Evolutionary conservation across 352 stramenopile genomes (phyloP).

Genomic region (Globisporangium alternatum): DNA sequence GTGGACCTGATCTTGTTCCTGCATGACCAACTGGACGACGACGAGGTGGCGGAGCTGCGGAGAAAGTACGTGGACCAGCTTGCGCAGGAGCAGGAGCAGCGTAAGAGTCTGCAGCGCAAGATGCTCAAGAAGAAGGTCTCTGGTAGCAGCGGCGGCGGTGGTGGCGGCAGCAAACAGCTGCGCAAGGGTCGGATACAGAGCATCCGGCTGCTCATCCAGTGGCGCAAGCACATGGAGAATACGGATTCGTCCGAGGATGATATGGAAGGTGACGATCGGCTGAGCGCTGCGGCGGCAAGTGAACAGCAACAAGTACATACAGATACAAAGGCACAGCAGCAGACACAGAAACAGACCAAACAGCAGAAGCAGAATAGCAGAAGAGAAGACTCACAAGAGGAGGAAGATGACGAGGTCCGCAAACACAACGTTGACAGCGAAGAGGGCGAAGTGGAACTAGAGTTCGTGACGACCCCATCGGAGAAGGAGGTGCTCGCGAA

Average conservation of each 20-base stretch:
- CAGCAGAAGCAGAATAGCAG: slow-evolving; percentile 14
- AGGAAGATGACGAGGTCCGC: slow-evolving; percentile 8
- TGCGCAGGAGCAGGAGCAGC: slow-evolving; percentile 53
- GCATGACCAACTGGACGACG: slow-evolving; percentile 59
- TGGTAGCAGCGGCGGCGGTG: slow-evolving; percentile 20
- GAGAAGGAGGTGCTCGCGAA: slow-evolving; percentile 70
- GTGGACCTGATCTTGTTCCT: slow-evolving; percentile 72
- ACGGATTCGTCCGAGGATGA: slow-evolving; percentile 16
- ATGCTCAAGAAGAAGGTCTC: slow-evolving; percentile 34
- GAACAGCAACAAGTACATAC: background rate
- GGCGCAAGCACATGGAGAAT: slow-evolving; percentile 40
- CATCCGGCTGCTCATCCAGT: slow-evolving; percentile 75
- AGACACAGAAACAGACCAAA: slow-evolving; percentile 20
- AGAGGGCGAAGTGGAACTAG: slow-evolving; percentile 36
- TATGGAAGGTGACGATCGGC: slow-evolving; percentile 11
- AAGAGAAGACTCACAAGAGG: slow-evolving; percentile 12
- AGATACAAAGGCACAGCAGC: slow-evolving; percentile 2
- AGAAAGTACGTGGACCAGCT: slow-evolving; percentile 60
- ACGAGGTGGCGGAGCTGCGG: slow-evolving; percentile 46
- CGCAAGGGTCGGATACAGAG: slow-evolving; percentile 50
- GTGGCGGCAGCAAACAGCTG: slow-evolving; percentile 18
- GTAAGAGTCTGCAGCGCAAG: slow-evolving; percentile 47
- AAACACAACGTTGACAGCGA: slow-evolving; percentile 21
- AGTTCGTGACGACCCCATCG: slow-evolving; percentile 68
- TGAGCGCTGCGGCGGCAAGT: background rate